Percentiles rank a stretch among this genome's conserved stretches.
Evolutionary conservation across 345 rosid genomes (phyloP).

Genomic region (Mangifera indica): DNA sequence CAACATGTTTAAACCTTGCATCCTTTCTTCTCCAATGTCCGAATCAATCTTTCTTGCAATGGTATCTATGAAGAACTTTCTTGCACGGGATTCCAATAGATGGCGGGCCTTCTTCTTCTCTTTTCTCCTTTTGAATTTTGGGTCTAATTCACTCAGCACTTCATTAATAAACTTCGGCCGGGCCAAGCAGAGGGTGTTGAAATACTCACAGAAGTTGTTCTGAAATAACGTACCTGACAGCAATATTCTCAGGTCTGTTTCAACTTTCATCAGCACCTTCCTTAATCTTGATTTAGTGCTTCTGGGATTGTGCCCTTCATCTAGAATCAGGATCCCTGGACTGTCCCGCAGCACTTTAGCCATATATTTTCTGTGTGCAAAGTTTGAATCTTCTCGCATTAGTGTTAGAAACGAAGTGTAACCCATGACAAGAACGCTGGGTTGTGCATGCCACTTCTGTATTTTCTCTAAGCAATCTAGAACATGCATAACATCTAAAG

Average conservation of each 20-base stretch:
- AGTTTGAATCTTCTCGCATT: slow-evolving; percentile 85
- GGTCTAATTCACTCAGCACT: slow-evolving; percentile 64
- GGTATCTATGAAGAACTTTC: slow-evolving; percentile 75
- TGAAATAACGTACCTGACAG: slow-evolving; percentile 93
- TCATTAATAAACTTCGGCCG: slow-evolving; percentile 77
- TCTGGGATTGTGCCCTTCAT: slow-evolving; percentile 94
- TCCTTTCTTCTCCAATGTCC: slow-evolving; percentile 58
- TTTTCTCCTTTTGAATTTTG: slow-evolving; percentile 49
- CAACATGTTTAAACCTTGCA: slow-evolving; percentile 75
- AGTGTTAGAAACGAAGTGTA: slow-evolving; percentile 83
- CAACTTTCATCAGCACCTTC: slow-evolving; percentile 86
- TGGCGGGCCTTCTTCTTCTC: slow-evolving; percentile 55
- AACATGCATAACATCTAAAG: slow-evolving; percentile 83
- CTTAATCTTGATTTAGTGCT: slow-evolving; percentile 91
- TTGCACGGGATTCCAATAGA: slow-evolving; percentile 70
- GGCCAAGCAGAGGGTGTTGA: slow-evolving; percentile 86
- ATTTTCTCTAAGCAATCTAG: slow-evolving; percentile 87
- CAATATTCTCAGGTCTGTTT: slow-evolving; percentile 68
- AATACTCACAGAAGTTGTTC: slow-evolving; percentile 94
- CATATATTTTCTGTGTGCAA: slow-evolving; percentile 73
- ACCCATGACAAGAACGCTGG: slow-evolving; percentile 96
- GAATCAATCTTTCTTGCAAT: slow-evolving; percentile 84
- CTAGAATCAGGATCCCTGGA: slow-evolving; percentile 78
- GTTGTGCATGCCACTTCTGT: slow-evolving; percentile 88
- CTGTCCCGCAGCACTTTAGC: slow-evolving; percentile 86